Conservation (phyloP, 2,329 filamentous ascomycete genomes). For the Colletotrichum tanaceti region DNA sequence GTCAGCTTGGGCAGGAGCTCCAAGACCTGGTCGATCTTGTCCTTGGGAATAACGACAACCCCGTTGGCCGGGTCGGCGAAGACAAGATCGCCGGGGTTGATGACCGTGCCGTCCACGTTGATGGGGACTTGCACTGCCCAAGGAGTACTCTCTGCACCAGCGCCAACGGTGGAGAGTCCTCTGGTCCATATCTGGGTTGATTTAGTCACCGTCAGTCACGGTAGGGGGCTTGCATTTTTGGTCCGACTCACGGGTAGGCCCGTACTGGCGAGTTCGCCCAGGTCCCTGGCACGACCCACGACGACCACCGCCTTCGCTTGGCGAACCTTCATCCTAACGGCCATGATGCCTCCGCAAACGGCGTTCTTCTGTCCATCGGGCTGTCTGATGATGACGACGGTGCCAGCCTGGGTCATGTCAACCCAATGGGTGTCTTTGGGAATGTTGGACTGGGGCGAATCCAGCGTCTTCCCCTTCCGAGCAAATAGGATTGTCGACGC, state of each 20-base stretch:
- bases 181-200: constrained; percentile 63
- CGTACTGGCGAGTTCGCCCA: constrained; percentile 67
- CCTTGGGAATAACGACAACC: constrained; percentile 73
- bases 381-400: constrained; percentile 75
- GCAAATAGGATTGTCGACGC: constrained; percentile 73
- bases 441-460: constrained; percentile 58
- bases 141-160: constrained; percentile 66
- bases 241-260: constrained; percentile 64
- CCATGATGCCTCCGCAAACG: constrained; percentile 82
- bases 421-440: constrained; percentile 74
- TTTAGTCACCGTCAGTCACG: constrained; percentile 25
- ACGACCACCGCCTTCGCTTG: constrained; percentile 73
- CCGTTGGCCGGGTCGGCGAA: constrained; percentile 78
- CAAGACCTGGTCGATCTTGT: constrained; percentile 69
- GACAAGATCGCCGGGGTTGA: constrained; percentile 72
- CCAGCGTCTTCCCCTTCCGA: constrained; percentile 62
- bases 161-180: constrained; percentile 68
- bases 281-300: constrained; percentile 74
- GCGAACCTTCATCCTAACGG: constrained; percentile 72
- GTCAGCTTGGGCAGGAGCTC: constrained; percentile 66
- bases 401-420: constrained; percentile 69
- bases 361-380: constrained; percentile 74
- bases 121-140: constrained; percentile 63
- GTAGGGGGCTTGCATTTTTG: neutral
- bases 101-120: constrained; percentile 55